phyloP scores from a whole-genome alignment of 2,329 filamentous ascomycete species.

The Claviceps paspali region DNA sequence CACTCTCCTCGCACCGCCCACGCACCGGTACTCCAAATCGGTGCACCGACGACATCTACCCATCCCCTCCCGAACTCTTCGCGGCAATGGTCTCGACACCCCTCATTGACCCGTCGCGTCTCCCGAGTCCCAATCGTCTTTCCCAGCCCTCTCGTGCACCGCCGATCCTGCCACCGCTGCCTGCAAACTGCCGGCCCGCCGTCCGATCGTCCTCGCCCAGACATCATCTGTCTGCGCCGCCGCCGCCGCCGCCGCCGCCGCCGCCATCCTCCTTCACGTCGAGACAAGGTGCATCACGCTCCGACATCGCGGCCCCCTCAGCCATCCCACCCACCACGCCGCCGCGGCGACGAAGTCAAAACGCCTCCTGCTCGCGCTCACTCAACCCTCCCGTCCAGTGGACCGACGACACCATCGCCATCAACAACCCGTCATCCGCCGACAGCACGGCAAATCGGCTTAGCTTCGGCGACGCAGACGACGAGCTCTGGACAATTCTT shows the following conservation, averaged over 20 bases:
- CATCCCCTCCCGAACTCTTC: neutral
- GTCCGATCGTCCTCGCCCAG: conserved; percentile 8
- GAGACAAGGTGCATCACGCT: neutral
- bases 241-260: neutral
- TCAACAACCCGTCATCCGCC: neutral
- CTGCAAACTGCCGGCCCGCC: conserved; percentile 5
- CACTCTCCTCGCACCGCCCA: no score
- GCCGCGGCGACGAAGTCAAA: neutral
- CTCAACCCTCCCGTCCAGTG: conserved; percentile 3
- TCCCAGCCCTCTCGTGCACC: neutral
- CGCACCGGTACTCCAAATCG: neutral
- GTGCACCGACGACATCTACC: neutral
- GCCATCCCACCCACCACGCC: conserved; percentile 1
- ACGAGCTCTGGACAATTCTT: conserved; percentile 13
- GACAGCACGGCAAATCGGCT: neutral
- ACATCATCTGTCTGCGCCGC: conserved; percentile 3
- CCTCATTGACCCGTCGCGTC: neutral
- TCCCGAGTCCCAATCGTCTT: neutral
- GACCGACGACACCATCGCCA: conserved; percentile 6
- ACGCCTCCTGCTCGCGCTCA: neutral
- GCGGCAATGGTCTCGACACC: neutral
- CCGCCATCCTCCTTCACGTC: conserved; percentile 1
- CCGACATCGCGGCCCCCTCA: neutral
- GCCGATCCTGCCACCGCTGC: conserved; percentile 5
- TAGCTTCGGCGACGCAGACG: conserved; percentile 6